A percentile compares a stretch with the other conserved stretches of the same genome.
Evolutionary conservation across 1,284 basidiomycete genomes (phyloP).

Genomic region (Taiwanofungus camphoratus): DNA sequence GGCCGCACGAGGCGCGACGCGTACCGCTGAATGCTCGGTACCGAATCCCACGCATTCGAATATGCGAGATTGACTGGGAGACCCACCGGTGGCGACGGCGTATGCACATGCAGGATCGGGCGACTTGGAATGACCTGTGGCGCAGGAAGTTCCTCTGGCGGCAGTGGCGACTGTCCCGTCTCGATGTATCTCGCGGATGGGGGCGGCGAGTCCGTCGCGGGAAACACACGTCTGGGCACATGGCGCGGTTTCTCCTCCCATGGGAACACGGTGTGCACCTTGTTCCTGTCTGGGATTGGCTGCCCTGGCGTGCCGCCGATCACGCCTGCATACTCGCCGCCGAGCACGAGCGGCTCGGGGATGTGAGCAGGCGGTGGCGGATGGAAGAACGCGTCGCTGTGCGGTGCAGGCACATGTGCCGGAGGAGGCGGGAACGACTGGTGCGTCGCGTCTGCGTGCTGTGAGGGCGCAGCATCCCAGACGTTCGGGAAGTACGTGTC

Average conservation of each 20-base stretch:
- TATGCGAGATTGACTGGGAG: slow-evolving; percentile 57
- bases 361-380: slow-evolving; percentile 52
- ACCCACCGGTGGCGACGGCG: slow-evolving; percentile 30
- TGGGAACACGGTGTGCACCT: slow-evolving; percentile 83
- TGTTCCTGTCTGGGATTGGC: slow-evolving; percentile 63
- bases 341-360: slow-evolving; percentile 50
- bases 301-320: slow-evolving; percentile 37
- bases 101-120: slow-evolving; percentile 10
- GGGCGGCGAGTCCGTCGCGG: slow-evolving; percentile 56
- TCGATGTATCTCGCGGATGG: slow-evolving; percentile 42
- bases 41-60: slow-evolving; percentile 78
- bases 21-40: slow-evolving; percentile 75
- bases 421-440: slow-evolving; percentile 18
- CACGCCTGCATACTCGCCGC: slow-evolving; percentile 61
- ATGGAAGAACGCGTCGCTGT: slow-evolving; percentile 49
- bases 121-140: not conserved
- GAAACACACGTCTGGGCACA: slow-evolving; percentile 70
- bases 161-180: slow-evolving; percentile 7
- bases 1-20: slow-evolving; percentile 57
- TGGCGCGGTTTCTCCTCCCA: slow-evolving; percentile 80
- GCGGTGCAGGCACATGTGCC: slow-evolving; percentile 27
- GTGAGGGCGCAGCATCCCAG: slow-evolving; percentile 56
- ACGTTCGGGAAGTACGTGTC: slow-evolving; percentile 70
- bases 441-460: slow-evolving; percentile 32
- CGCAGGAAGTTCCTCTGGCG: not conserved